Evolutionary conservation across 768 basidiomycete species (phyloP), one percentile per base, ranked within the genome.

Genomic region (Trametes cinnabarina): DNA sequence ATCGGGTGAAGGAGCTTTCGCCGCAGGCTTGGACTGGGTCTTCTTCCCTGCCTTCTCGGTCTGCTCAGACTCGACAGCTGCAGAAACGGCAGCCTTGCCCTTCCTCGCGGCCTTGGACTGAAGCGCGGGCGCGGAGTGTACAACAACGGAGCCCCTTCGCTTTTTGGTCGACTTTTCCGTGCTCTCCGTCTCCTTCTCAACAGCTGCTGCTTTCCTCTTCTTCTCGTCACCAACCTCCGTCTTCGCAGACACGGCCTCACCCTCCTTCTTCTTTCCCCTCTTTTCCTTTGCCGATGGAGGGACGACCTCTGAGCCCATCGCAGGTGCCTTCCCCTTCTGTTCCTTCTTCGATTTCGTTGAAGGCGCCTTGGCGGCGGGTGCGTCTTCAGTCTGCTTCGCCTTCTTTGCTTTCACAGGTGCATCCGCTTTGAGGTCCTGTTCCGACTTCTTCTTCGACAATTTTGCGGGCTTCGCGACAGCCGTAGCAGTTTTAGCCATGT

Each of bases 391-490:
- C 26, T 52, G 30, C 28, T 49, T 50, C 20, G 48, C 20, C 42
- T 41, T 55, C 51, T 64, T 68, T 3, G 34, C 26, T 43, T 63
- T 64, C 50, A 61, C 62, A 9, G 48, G 30, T 12, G 44, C 20
- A 35, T 63, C 63, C 14, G 39, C 54, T 19, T 54, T 40, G 14
- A 54, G 30, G 39, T 58, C 42, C 28, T 50, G 47, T 51, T 65
- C 62, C 15, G 62, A 56, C 57, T 67, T 68, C 48, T 65, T 61
- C 42, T 63, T 65, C 12, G 62, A 44, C 12, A 59, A 51, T 20
- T 62, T 68, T n/a, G 32, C 23, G 4, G 54, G 28, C 19, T 63
- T 61, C 6, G 30, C 30, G 12, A 32, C 30, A 7, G 30, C 7
- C 30, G 12, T 32, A 12, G 6, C 30, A 12, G 30, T n/a, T n/a